phyloP scores from a whole-genome alignment of 2,329 filamentous ascomycete species.

The Acarospora socialis region DNA sequence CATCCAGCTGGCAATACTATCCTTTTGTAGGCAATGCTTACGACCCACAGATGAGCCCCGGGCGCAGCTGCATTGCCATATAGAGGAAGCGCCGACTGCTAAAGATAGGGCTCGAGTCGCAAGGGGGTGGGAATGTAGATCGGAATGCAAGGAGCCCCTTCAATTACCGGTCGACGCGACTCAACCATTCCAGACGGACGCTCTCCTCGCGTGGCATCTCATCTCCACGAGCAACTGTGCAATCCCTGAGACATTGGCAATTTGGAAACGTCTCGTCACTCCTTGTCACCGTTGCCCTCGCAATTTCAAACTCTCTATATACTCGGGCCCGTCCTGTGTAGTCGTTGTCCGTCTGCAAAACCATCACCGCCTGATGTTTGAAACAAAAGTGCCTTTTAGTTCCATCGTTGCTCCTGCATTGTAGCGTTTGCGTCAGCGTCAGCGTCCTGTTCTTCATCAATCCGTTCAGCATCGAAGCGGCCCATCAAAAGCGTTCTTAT shows the following conservation, averaged over 20 bases:
- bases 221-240: too few relatives aligned
- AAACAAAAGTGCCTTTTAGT: background rate
- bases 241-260: background rate
- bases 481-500: background rate
- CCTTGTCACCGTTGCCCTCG: conserved; percentile 6
- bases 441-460: background rate
- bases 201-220: background rate
- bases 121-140: conserved; percentile 2
- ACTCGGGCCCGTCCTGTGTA: too few relatives aligned
- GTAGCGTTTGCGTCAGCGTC: background rate
- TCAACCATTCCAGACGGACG: background rate
- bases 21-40: background rate
- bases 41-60: background rate
- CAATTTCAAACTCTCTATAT: conserved; percentile 6
- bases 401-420: background rate
- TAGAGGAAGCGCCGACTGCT: background rate
- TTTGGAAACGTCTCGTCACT: conserved; percentile 3
- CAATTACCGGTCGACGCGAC: too few relatives aligned
- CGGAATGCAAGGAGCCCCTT: too few relatives aligned
- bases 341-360: too few relatives aligned
- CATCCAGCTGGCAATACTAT: background rate
- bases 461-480: background rate
- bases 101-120: background rate
- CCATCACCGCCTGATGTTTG: background rate
- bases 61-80: background rate